Evolutionary conservation across 1,139 yeast species (phyloP).

Genomic region (Diutina catenulata): DNA sequence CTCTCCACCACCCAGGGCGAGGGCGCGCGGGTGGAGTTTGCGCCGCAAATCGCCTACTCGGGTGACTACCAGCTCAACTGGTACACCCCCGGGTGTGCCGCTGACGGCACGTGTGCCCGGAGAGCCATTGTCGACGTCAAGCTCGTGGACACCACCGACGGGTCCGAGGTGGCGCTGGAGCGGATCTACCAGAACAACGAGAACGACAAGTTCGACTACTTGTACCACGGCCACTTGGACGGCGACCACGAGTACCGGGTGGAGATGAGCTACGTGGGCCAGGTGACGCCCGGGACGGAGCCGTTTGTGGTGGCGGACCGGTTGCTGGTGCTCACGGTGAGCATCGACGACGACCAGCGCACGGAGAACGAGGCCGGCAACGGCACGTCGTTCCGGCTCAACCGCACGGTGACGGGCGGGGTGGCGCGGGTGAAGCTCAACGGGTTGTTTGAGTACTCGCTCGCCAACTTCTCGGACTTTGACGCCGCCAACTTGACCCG

Average conservation of each 20-base stretch:
- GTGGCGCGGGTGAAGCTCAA: constrained; percentile 27
- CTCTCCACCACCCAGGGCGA: constrained; percentile 19
- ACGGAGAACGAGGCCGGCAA: constrained; percentile 16
- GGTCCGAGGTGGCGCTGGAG: constrained; percentile 26
- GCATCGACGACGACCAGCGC: constrained; percentile 32
- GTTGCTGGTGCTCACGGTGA: constrained; percentile 42
- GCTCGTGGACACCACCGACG: constrained; percentile 33
- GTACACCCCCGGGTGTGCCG: constrained; percentile 79
- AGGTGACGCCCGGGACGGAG: constrained; percentile 6
- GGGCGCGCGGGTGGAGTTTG: constrained; percentile 40
- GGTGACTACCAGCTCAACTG: constrained; percentile 67
- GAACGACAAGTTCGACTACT: constrained; percentile 65
- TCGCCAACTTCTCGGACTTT: constrained; percentile 50
- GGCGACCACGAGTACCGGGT: constrained; percentile 17
- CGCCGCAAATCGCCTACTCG: constrained; percentile 59
- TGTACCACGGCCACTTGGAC: constrained; percentile 61
- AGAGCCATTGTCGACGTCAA: constrained; percentile 78
- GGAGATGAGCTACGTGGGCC: neutral
- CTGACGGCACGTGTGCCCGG: constrained; percentile 52
- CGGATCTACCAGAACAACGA: constrained; percentile 70
- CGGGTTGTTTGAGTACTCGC: constrained; percentile 75
- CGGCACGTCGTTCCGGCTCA: constrained; percentile 8
- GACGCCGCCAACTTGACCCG: constrained; percentile 12
- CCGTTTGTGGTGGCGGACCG: constrained; percentile 65
- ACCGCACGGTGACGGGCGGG: constrained; percentile 8